phyloP scores from a whole-genome alignment of 345 rosid genomes.

The Barbarea vulgaris region DNA sequence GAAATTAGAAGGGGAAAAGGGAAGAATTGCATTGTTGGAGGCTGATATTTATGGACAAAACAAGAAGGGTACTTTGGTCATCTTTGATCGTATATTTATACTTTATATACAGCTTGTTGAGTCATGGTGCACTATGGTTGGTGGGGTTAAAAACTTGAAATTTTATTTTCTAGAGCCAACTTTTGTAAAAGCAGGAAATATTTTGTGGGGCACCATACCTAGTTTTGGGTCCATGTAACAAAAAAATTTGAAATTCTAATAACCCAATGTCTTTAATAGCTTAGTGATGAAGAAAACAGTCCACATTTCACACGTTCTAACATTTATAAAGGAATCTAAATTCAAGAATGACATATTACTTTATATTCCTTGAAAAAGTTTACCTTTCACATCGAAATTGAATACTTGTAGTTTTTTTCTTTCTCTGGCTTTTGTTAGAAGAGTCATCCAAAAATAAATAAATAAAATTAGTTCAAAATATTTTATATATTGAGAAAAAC shows the following conservation, averaged over 20 bases:
- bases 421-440: neutral
- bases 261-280: conserved; percentile 26
- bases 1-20: conserved; percentile 75
- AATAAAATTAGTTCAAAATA: neutral
- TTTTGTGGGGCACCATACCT: conserved; percentile 31
- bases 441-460: neutral
- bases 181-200: conserved; percentile 40
- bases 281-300: conserved; percentile 39
- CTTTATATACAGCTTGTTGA: conserved; percentile 47
- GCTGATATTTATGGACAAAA: conserved; percentile 57
- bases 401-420: neutral
- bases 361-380: neutral
- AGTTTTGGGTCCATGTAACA: conserved; percentile 11
- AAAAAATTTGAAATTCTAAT: neutral
- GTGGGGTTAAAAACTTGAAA: conserved; percentile 41
- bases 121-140: conserved; percentile 56
- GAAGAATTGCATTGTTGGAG: conserved; percentile 76
- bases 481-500: neutral
- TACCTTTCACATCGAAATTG: conserved; percentile 15
- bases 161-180: conserved; percentile 8
- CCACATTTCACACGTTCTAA: conserved; percentile 32
- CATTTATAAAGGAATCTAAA: neutral
- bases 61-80: conserved; percentile 39
- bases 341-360: neutral
- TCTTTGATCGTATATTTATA: conserved; percentile 18